Evolutionary conservation across 495 filamentous ascomycete species (phyloP).

Genomic region (Tuber aestivum): DNA sequence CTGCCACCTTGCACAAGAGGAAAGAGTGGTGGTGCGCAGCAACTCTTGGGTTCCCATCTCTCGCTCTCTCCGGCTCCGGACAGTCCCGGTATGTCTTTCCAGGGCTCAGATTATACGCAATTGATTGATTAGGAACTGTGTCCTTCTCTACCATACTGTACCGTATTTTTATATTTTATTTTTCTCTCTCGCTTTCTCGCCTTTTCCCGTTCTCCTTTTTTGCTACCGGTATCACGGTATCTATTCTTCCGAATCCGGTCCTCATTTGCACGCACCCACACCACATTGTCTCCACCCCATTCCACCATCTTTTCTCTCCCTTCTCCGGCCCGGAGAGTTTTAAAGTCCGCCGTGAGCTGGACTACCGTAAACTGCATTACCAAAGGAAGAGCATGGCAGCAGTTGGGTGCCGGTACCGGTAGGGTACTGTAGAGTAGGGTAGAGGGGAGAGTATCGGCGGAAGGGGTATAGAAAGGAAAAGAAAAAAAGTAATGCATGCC

Average conservation of each 20-base stretch:
- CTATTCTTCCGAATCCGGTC: not conserved
- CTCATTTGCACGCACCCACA: not conserved
- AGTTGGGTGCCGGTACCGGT: not conserved
- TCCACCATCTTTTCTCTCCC: not conserved
- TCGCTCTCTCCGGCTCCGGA: conserved; percentile 27
- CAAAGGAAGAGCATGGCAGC: not conserved
- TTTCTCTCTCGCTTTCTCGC: no score
- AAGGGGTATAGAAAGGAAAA: not conserved
- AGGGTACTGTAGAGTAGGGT: not conserved
- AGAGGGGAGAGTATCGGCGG: not conserved
- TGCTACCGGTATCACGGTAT: not conserved
- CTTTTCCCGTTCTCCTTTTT: no score
- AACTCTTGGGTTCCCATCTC: not conserved
- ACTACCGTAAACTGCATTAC: not conserved
- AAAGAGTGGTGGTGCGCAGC: not conserved
- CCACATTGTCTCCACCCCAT: not conserved
- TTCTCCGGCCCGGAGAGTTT: not conserved
- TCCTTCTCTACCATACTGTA: not conserved
- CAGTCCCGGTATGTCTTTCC: conserved; percentile 32
- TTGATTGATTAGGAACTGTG: conserved; percentile 31
- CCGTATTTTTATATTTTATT: not conserved
- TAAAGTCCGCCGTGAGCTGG: not conserved
- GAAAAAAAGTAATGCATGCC: not conserved
- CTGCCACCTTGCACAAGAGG: not conserved
- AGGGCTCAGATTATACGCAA: conserved; percentile 21